Evolutionary conservation across 768 basidiomycete genomes (phyloP), one percentile per base, ranked within the genome.

Genomic region (Punctularia strigosozonata): DNA sequence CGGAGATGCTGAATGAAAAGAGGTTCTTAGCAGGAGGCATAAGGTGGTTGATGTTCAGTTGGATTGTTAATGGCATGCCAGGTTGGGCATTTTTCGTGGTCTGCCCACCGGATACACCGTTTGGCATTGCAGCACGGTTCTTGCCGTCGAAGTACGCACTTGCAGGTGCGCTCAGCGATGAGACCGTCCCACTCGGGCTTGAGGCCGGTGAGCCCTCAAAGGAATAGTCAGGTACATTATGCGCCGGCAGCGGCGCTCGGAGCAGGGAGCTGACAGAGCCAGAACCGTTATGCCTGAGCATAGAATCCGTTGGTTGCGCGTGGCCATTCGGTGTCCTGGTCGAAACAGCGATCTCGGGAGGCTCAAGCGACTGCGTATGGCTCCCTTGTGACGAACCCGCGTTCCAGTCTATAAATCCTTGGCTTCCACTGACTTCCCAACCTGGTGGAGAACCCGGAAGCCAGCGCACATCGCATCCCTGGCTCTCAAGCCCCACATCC

Each of bases 11-110:
- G 55, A 87, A 83, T 4, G 68, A 69, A 49, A 88, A 79, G 13
- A 62, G 48, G 42, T 75, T 77, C 56, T 77, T 80, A 21, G 67
- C 59, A 6, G 82, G 73, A 3, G 75, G 71, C 19, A 75, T 63
- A 5, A 87, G 62, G 30, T 87, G 81, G 46, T 83, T 82, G 66
- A 87, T 83, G 50, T 87, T 85, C 43, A 89, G 46, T 52, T 86
- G 83, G 6, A 87, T 57, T 0, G 81, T 83, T 32, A 89, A 65
- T 3, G 81, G 77, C 12, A 66, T 68, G 1, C 83, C 84, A 8
- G 71, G 64, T 22, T 53, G 56, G 22, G 55, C 49, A 17, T 32
- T 31, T 19, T 54, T 52, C 3, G 48, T 50, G 28, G 49, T 49
- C 14, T 43, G 26, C n/a, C 42, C 21, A 39, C 36, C 32, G 37